Evolutionary conservation across 495 filamentous ascomycete species (phyloP).

Genomic region (Neurospora sublineolata): DNA sequence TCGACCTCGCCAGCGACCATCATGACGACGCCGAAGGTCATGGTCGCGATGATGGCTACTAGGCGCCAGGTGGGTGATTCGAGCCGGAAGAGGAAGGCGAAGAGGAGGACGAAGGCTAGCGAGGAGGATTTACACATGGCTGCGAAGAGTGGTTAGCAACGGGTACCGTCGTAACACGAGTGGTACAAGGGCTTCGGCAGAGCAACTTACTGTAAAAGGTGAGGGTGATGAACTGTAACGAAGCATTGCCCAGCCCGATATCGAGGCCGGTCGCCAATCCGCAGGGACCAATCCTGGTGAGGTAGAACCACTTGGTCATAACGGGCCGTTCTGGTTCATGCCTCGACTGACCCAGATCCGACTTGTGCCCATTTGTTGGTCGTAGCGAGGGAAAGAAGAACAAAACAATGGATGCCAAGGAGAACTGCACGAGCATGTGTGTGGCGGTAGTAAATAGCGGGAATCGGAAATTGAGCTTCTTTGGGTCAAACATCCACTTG

Average conservation of each 20-base stretch:
- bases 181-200: neutral
- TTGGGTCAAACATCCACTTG: constrained; percentile 97
- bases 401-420: constrained; percentile 65
- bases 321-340: constrained; percentile 53
- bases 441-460: constrained; percentile 91
- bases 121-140: constrained; percentile 99
- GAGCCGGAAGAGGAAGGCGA: constrained; percentile 89
- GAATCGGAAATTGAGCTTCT: constrained; percentile 80
- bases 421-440: constrained; percentile 96
- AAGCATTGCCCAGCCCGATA: constrained; percentile 94
- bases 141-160: constrained; percentile 18
- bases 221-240: constrained; percentile 85
- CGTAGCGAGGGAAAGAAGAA: constrained; percentile 76
- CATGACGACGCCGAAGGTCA: constrained; percentile 95
- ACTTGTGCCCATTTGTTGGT: constrained; percentile 43
- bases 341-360: constrained; percentile 36
- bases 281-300: constrained; percentile 87
- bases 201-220: constrained; percentile 78
- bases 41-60: constrained; percentile 75
- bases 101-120: constrained; percentile 86
- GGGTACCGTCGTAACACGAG: neutral
- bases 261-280: constrained; percentile 89
- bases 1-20: constrained; percentile 97
- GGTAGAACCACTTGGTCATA: constrained; percentile 87
- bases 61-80: constrained; percentile 79